These are phyloP conservation scores for Clavispora santaluciae DNA, from an alignment of 805 yeast genomes.

Conservation along the genomic window DNA sequence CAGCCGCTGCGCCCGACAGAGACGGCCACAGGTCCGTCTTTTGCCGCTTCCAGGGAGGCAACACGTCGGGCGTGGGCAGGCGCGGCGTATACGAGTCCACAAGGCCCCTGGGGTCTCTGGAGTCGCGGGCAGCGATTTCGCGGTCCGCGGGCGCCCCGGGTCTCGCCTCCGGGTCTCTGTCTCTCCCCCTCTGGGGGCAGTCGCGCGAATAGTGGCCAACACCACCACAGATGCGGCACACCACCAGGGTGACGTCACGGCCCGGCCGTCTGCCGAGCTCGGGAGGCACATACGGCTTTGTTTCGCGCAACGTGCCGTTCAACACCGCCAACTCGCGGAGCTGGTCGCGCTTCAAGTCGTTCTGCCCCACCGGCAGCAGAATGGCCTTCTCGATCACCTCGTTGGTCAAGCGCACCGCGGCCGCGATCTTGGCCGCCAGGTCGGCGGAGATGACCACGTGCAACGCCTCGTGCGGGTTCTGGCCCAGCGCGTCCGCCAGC, in stretches of 20 bases:
- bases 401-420: conserved; percentile 70
- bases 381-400: conserved; percentile 79
- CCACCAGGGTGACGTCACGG: conserved; percentile 47
- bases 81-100: conserved; percentile 4
- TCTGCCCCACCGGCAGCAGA: conserved; percentile 87
- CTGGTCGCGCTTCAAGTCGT: conserved; percentile 86
- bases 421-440: conserved; percentile 65
- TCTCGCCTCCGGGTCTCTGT: too few relatives aligned
- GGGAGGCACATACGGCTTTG: conserved; percentile 50
- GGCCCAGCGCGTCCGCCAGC: conserved; percentile 20
- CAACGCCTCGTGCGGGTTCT: conserved; percentile 54
- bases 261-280: conserved; percentile 28
- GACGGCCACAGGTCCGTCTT: conserved; percentile 16
- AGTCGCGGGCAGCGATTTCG: conserved; percentile 4
- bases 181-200: conserved; percentile 37
- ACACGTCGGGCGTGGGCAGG: conserved; percentile 7
- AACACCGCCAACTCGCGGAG: conserved; percentile 86
- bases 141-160: too few relatives aligned
- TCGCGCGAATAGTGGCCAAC: conserved; percentile 87
- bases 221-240: conserved; percentile 76
- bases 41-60: conserved; percentile 26
- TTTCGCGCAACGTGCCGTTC: conserved; percentile 88
- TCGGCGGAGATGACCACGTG: conserved; percentile 88
- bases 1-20: too few relatives aligned
- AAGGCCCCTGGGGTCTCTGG: conserved; percentile 2